Base-by-base conservation (phyloP, 352 stramenopile genomes). In the Globisporangium paddicum region DNA sequence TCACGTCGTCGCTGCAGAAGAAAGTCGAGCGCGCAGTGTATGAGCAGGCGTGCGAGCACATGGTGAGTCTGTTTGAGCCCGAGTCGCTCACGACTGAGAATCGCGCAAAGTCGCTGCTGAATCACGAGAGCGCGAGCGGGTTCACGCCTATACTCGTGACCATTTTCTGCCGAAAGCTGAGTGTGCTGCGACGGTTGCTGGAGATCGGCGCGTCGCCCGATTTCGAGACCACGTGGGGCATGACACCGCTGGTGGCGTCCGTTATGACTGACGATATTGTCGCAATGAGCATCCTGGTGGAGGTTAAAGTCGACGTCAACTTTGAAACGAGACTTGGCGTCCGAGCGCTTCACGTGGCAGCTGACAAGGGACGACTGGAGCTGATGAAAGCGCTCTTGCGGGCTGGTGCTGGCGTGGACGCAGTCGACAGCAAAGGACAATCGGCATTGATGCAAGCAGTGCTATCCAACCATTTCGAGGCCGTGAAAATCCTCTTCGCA, bases 71-170 rank as follows among this genome's bases (percentile, higher is more conserved):
- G 1, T 71, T 90, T 13, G 67, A 82, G 1, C 62, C 54, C 19
- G 30, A 41, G 6, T 55, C 45, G 1, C 30, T 30, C 2, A 23
- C 28, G 21, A 9, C 19, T 10, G 37, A 30, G 4, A 54, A 25
- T 3, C 40, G 30, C 11, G 13, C 19, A 4, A 14, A 16, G 3
- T 30, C 45, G 7, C 32, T 86, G 26, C 41, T 82, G 13, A 73
- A 89, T 25, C 61, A 82, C 18, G 76, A 90, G 44, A 89, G 80
- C 21, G 35, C 61, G 21, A 87, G 87, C 14, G 71, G 71, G 5
- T 69, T 87, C 9, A 89, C 78, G 13, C 76, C 78, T 25, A 50
- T 74, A 34, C 60, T 90, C 2, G 68, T 67, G 4, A 40, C 75
- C n/a, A 83, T 89, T 37, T 78, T 79, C 26, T 59, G 60, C 32